Percentiles rank a stretch among this genome's conserved stretches.
phyloP scores from a whole-genome alignment of 164 flowering plant species.

The Akebia trifoliata region DNA sequence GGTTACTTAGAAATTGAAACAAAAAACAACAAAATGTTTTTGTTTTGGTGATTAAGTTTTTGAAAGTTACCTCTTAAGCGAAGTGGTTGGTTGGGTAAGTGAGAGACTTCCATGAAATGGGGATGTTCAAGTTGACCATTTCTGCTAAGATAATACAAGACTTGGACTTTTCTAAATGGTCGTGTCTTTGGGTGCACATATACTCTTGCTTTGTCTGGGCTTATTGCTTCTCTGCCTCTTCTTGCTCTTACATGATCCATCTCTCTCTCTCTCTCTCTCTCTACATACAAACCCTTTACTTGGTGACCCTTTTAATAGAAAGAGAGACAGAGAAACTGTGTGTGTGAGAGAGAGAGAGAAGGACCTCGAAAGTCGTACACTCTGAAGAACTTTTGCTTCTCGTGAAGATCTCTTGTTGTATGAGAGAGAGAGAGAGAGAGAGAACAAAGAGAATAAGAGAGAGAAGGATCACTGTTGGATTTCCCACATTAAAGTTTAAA shows the following conservation, averaged over 20 bases:
- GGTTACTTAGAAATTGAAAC: background rate
- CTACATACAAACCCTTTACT: too few relatives aligned
- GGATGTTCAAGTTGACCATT: slow-evolving; percentile 73
- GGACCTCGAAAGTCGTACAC: too few relatives aligned
- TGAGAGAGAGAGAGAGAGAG: background rate
- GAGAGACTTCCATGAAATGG: slow-evolving; percentile 69
- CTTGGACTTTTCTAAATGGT: slow-evolving; percentile 39
- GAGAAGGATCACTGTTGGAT: background rate
- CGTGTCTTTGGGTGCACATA: slow-evolving; percentile 20
- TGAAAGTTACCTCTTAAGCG: slow-evolving; percentile 48
- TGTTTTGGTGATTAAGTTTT: too few relatives aligned
- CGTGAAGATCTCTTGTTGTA: background rate
- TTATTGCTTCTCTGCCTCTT: slow-evolving; percentile 33
- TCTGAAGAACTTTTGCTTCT: slow-evolving; percentile 8
- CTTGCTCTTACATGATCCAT: slow-evolving; percentile 37
- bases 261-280: slow-evolving; percentile 1
- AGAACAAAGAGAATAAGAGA: background rate
- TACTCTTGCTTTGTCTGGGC: slow-evolving; percentile 36
- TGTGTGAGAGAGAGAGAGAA: too few relatives aligned
- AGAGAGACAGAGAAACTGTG: too few relatives aligned
- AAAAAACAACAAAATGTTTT: background rate
- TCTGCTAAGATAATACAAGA: slow-evolving; percentile 53
- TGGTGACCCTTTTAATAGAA: too few relatives aligned
- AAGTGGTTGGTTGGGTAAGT: slow-evolving; percentile 39
- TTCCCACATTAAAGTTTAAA: too few relatives aligned